phyloP scores from a whole-genome alignment of 2,329 filamentous ascomycete species.

The Exophiala phaeomuriformis region DNA sequence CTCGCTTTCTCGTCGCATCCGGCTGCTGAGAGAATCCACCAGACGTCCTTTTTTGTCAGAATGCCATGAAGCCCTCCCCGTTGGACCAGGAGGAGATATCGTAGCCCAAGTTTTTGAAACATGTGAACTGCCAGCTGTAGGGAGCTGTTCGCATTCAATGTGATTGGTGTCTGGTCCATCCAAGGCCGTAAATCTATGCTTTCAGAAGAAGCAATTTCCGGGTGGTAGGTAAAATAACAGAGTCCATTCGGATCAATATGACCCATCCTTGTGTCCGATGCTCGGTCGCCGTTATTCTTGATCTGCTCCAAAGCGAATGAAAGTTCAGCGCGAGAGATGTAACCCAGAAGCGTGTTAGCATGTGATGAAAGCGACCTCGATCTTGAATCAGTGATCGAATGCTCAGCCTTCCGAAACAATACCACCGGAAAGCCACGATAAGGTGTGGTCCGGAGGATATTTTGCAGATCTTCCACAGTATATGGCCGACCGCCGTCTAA shows the following conservation, averaged over 20 bases:
- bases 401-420: constrained; percentile 5
- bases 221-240: constrained; percentile 79
- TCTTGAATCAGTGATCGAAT: constrained; percentile 3
- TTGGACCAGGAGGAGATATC: constrained; percentile 83
- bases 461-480: constrained; percentile 67
- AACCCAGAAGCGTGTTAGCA: constrained; percentile 69
- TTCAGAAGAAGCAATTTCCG: constrained; percentile 66
- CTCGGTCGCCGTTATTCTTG: constrained; percentile 44
- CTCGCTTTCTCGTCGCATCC: constrained; percentile 44
- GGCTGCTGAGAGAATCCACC: constrained; percentile 79
- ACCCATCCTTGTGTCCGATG: constrained; percentile 40
- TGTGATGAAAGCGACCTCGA: constrained; percentile 1
- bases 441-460: constrained; percentile 63
- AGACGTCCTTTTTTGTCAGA: constrained; percentile 95
- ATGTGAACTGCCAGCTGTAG: constrained; percentile 83
- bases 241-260: constrained; percentile 29
- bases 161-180: constrained; percentile 99
- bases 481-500: constrained; percentile 74
- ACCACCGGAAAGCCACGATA: constrained; percentile 92
- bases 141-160: constrained; percentile 65
- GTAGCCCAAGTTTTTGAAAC: constrained; percentile 87
- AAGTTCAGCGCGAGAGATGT: constrained; percentile 88
- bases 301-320: constrained; percentile 62
- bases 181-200: constrained; percentile 86
- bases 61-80: constrained; percentile 74